Percentiles rank a stretch among this genome's conserved stretches.
These are phyloP conservation scores for Wickerhamiella sergipiensis DNA, from an alignment of 805 yeast species.

Conservation along the genomic window DNA sequence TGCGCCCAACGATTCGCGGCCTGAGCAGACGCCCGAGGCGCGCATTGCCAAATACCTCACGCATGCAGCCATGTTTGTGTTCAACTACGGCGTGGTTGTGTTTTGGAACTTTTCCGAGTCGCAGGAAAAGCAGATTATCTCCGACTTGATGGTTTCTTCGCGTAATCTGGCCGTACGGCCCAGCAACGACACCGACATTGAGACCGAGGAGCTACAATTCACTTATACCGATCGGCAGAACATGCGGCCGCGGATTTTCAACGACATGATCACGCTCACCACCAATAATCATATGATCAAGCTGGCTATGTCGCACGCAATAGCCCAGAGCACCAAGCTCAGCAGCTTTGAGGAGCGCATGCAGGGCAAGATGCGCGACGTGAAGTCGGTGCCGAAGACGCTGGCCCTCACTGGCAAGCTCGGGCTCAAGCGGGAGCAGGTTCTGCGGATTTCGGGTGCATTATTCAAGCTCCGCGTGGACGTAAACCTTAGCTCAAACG, in stretches of 20 bases:
- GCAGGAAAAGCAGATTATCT: conserved; percentile 86
- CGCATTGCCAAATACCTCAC: conserved; percentile 31
- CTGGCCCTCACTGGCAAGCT: conserved; percentile 80
- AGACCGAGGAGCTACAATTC: conserved; percentile 76
- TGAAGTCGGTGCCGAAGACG: conserved; percentile 79
- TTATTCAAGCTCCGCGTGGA: conserved; percentile 84
- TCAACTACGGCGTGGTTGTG: conserved; percentile 91
- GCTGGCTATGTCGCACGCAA: conserved; percentile 86
- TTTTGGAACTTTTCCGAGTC: conserved; percentile 92
- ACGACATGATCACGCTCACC: conserved; percentile 83
- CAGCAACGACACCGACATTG: conserved; percentile 71
- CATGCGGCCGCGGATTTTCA: conserved; percentile 42
- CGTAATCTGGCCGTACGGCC: conserved; percentile 51
- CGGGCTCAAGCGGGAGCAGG: conserved; percentile 72
- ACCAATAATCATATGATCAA: conserved; percentile 89
- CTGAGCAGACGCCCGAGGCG: conserved; percentile 2
- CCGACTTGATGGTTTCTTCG: conserved; percentile 68
- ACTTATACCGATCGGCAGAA: conserved; percentile 36
- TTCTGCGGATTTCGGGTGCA: conserved; percentile 78
- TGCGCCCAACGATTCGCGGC: background rate
- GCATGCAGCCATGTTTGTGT: conserved; percentile 69
- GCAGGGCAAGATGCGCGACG: conserved; percentile 69
- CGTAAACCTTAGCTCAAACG: conserved; percentile 80
- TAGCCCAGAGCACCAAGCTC: conserved; percentile 88
- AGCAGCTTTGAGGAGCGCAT: conserved; percentile 85